Base-by-base conservation (phyloP, 2,329 filamentous ascomycete genomes). In the Sarocladium oryzae region DNA sequence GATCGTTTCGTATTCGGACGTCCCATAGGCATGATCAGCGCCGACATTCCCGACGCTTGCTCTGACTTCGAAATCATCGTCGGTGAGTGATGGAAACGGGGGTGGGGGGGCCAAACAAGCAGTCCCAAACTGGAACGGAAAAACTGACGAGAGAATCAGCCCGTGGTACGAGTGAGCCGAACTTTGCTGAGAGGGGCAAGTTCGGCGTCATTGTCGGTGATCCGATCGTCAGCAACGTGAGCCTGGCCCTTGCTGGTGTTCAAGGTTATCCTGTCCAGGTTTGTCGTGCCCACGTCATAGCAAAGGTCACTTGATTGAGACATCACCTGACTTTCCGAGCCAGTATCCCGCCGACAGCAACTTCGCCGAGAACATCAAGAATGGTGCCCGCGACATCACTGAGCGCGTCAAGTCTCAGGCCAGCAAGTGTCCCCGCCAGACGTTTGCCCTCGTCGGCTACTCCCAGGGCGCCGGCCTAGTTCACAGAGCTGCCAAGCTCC, bases 211-310 rank as follows among this genome's bases (percentile, higher is more conserved):
- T 51, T 16, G 51, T 56, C 18, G 54, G 54, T 18, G 54, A 56
- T 37, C 52, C 52, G 10, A 43, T 56, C 32, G 35, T 56, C 15
- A 51, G 54, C 49, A 56, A 56, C 23, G 18, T 51, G n/a, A 54
- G 53, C 7, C 37, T 28, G 16, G 13, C 50, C 8, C 45, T 56
- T 13, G 9, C 36, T 36, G 54, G 53, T 3, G 49, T 50, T n/a
- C 51, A 50, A 4, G 54, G 54, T 30, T 56, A 56, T 23, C 54
- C 54, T 24, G 54, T 56, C 6, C 54, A 56, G 51, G 54, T 56
- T 8, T 16, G 33, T n/a, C n/a, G n/a, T n/a, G 24, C 11, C 51
- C 13, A 9, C 48, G 21, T 21, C 41, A n/a, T n/a, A n/a, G n/a
- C n/a, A n/a, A n/a, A n/a, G n/a, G n/a, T 46, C 8, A 11, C 37